phyloP scores from a whole-genome alignment of 768 basidiomycete genomes.

The Pleurotus platypus region DNA sequence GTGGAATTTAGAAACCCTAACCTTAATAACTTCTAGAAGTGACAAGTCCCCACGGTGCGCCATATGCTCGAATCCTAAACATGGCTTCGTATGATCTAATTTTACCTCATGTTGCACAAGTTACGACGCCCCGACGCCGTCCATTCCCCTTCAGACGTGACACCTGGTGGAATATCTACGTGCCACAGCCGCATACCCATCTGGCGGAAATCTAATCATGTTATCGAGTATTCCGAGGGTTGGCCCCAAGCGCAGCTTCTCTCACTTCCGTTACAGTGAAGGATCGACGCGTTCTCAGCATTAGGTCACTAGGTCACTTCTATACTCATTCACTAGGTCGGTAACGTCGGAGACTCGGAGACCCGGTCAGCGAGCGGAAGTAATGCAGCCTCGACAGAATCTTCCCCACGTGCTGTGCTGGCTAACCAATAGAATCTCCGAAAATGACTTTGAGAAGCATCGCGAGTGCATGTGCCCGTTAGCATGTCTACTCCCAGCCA shows the following conservation, averaged over 20 bases:
- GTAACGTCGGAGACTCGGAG: background rate
- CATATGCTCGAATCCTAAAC: conserved; percentile 5
- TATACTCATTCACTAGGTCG: background rate
- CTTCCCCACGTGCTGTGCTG: conserved; percentile 1
- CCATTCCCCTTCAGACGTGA: too few species aligned
- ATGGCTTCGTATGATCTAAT: background rate
- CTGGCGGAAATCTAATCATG: too few species aligned
- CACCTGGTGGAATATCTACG: too few species aligned
- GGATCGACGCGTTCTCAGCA: too few species aligned
- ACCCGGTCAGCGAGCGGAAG: background rate
- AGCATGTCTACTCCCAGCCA: conserved; percentile 16
- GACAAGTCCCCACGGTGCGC: conserved; percentile 1
- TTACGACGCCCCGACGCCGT: background rate
- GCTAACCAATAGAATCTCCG: conserved; percentile 1
- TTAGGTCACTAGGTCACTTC: too few species aligned
- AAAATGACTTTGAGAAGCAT: conserved; percentile 3
- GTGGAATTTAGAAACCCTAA: background rate
- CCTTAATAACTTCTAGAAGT: background rate
- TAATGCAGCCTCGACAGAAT: background rate
- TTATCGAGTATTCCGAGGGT: too few species aligned
- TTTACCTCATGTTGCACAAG: background rate
- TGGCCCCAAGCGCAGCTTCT: too few species aligned
- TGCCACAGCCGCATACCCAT: too few species aligned
- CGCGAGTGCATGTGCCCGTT: conserved; percentile 14
- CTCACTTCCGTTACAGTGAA: too few species aligned